phyloP scores from a whole-genome alignment of 192 early-diverging fungal species.

The Mortierella claussenii region DNA sequence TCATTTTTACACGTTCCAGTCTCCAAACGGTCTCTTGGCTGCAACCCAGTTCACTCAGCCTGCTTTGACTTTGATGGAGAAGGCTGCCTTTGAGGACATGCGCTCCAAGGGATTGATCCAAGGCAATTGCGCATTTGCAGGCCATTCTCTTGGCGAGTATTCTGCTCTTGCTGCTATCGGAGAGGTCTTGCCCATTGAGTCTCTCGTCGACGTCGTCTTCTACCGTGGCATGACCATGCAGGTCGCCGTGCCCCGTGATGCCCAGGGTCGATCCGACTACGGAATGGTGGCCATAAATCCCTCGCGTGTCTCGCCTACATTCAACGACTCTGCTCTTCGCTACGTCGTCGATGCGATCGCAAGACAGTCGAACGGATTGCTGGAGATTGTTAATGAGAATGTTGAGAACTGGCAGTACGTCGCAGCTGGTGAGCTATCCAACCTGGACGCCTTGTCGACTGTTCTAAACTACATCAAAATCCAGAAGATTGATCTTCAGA shows the following conservation, averaged over 20 bases:
- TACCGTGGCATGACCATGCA: slow-evolving; percentile 99
- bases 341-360: slow-evolving; percentile 87
- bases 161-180: slow-evolving; percentile 91
- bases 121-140: slow-evolving; percentile 84
- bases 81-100: slow-evolving; percentile 92
- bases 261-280: slow-evolving; percentile 84
- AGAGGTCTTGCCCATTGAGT: slow-evolving; percentile 85
- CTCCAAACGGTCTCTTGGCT: slow-evolving; percentile 86
- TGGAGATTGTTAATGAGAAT: slow-evolving; percentile 98
- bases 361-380: slow-evolving; percentile 75
- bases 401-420: slow-evolving; percentile 98
- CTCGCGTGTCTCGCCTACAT: slow-evolving; percentile 83
- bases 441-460: slow-evolving; percentile 82
- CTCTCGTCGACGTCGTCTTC: slow-evolving; percentile 91
- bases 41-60: slow-evolving; percentile 98
- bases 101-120: slow-evolving; percentile 87
- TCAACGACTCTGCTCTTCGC: slow-evolving; percentile 86
- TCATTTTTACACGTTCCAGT: slow-evolving; percentile 82
- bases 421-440: slow-evolving; percentile 85
- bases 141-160: slow-evolving; percentile 97
- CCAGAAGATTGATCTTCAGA: slow-evolving; percentile 86
- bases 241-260: slow-evolving; percentile 86
- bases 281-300: slow-evolving; percentile 97
- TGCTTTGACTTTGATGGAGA: slow-evolving; percentile 90
- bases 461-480: slow-evolving; percentile 91